phyloP scores from a whole-genome alignment of 805 yeast species.

The Helenozyma baotianmanensis region DNA sequence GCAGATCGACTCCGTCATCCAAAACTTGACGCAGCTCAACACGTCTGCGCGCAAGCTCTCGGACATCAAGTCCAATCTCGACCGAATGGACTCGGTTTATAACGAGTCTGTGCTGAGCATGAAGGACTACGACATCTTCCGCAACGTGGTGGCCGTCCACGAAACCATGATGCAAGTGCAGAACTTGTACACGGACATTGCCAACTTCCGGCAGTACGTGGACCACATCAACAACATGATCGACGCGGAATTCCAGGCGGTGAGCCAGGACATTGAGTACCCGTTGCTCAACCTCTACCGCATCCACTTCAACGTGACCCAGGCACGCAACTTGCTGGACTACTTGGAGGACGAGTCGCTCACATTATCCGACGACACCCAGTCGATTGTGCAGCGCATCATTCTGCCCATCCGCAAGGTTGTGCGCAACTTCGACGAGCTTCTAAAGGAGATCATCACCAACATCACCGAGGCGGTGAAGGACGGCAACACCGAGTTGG shows the following conservation, averaged over 20 bases:
- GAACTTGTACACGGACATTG: conserved; percentile 57
- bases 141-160: conserved; percentile 61
- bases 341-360: conserved; percentile 56
- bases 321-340: conserved; percentile 74
- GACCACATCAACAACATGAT: conserved; percentile 50
- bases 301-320: conserved; percentile 67
- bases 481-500: conserved; percentile 61
- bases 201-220: conserved; percentile 49
- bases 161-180: conserved; percentile 70
- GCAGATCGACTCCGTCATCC: conserved; percentile 54
- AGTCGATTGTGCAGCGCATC: conserved; percentile 58
- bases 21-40: conserved; percentile 48
- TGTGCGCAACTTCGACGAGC: conserved; percentile 55
- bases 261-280: conserved; percentile 28
- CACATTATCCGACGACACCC: conserved; percentile 55
- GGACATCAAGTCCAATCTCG: conserved; percentile 36
- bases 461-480: conserved; percentile 70
- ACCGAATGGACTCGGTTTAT: conserved; percentile 46
- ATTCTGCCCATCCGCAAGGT: conserved; percentile 43
- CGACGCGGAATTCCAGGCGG: conserved; percentile 37
- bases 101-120: conserved; percentile 57
- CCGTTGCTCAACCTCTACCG: conserved; percentile 53
- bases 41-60: conserved; percentile 34
- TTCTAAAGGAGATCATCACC: conserved; percentile 62
- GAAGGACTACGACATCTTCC: conserved; percentile 63